Percentiles rank a stretch among this genome's conserved stretches.
phyloP scores from a whole-genome alignment of 495 filamentous ascomycete species.

The Aspergillus olivimuriae region DNA sequence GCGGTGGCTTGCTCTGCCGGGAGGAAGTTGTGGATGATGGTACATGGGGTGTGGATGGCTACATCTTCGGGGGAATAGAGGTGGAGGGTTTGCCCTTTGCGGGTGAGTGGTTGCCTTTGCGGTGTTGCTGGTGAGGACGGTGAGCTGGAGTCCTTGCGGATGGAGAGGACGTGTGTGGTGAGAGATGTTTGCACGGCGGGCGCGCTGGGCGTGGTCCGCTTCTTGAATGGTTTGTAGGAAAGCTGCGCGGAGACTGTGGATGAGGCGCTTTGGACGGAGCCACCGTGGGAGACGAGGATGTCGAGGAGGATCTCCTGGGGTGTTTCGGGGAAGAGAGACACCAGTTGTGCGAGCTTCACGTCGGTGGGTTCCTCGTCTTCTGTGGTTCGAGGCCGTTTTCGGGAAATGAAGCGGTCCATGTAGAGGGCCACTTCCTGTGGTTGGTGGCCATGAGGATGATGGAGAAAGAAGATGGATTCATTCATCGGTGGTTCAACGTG shows the following conservation, averaged over 20 bases:
- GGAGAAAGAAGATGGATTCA: background rate
- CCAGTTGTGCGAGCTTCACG: conserved; percentile 75
- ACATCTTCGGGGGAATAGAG: conserved; percentile 76
- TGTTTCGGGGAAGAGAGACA: conserved; percentile 62
- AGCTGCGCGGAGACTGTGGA: conserved; percentile 39
- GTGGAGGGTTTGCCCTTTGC: conserved; percentile 76
- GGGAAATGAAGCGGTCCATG: conserved; percentile 55
- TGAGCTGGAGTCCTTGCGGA: conserved; percentile 19
- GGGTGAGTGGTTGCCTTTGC: conserved; percentile 50
- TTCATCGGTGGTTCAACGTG: too few species aligned
- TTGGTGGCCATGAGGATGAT: conserved; percentile 3
- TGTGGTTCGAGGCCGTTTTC: conserved; percentile 42
- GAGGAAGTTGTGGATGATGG: conserved; percentile 87
- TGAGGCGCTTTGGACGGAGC: conserved; percentile 62
- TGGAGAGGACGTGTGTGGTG: conserved; percentile 43
- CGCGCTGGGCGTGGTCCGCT: conserved; percentile 13
- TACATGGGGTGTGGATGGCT: conserved; percentile 75
- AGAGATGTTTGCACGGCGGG: conserved; percentile 34
- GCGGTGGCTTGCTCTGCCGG: conserved; percentile 60
- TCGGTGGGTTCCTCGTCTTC: conserved; percentile 74
- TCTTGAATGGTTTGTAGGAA: conserved; percentile 22
- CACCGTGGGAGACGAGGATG: conserved; percentile 66
- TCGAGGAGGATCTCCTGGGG: conserved; percentile 68
- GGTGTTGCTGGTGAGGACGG: conserved; percentile 15
- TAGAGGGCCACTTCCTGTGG: background rate